Evolutionary conservation across 2,329 filamentous ascomycete species (phyloP).

Genomic region (Fusarium sp.): DNA sequence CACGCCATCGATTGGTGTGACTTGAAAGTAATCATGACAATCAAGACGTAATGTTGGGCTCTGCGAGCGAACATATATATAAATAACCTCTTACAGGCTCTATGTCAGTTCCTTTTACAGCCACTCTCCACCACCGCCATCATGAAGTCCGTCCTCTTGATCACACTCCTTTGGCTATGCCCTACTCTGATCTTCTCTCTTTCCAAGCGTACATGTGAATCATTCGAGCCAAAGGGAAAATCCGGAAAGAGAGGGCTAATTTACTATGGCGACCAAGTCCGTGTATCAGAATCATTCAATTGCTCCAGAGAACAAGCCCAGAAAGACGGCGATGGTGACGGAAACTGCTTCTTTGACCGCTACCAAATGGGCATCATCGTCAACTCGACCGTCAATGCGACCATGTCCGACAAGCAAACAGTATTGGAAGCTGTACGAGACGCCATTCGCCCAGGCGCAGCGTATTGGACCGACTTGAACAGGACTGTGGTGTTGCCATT

Average conservation of each 20-base stretch:
- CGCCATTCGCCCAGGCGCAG: neutral
- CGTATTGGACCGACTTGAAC: neutral
- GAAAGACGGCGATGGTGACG: neutral
- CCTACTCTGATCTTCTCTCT: neutral
- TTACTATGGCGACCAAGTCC: neutral
- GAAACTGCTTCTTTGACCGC: neutral
- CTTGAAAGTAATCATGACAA: too few species aligned
- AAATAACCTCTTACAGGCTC: too few species aligned
- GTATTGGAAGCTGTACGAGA: neutral
- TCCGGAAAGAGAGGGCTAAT: neutral
- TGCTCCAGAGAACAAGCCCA: neutral
- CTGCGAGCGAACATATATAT: too few species aligned
- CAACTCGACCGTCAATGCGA: conserved; percentile 4
- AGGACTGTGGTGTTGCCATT: neutral
- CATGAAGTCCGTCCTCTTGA: neutral
- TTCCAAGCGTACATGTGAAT: neutral
- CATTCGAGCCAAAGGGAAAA: neutral
- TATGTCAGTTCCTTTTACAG: neutral
- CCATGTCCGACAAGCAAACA: neutral
- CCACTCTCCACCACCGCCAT: neutral
- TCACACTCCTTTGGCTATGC: neutral
- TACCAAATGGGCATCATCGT: neutral
- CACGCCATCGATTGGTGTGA: too few species aligned
- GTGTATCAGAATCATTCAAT: neutral
- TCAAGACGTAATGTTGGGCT: too few species aligned